Conservation (phyloP, 306 rosid species). For the Glycyrrhiza uralensis region DNA sequence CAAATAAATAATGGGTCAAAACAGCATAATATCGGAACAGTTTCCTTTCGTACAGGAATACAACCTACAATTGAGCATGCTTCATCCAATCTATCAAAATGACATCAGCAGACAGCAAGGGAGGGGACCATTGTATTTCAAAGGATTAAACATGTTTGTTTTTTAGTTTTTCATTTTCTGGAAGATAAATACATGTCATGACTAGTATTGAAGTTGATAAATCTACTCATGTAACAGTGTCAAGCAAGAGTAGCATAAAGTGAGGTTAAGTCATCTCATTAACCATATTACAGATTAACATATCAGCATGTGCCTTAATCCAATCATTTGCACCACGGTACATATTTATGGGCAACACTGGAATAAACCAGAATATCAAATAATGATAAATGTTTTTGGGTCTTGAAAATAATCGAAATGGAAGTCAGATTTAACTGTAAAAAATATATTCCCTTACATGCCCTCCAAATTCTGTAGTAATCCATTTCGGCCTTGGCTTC, state of each 20-base stretch:
- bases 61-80: not conserved
- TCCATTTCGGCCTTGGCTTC: conserved; percentile 70
- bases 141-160: not conserved
- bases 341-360: not conserved
- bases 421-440: conserved; percentile 13
- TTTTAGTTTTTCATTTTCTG: not conserved
- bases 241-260: not conserved
- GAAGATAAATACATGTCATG: not conserved
- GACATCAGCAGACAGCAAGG: conserved; percentile 8
- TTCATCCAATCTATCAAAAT: not conserved
- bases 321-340: not conserved
- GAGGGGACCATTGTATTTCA: not conserved
- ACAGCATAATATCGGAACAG: not conserved
- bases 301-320: not conserved
- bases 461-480: conserved; percentile 76
- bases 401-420: not conserved
- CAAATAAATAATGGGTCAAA: conserved; percentile 11
- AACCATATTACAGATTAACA: not conserved
- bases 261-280: not conserved
- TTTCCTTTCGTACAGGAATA: not conserved
- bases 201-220: not conserved
- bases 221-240: not conserved
- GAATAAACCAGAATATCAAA: conserved; percentile 5
- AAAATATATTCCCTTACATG: conserved; percentile 58
- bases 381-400: not conserved